Conservation (phyloP, 495 filamentous ascomycete genomes). For the Aspergillus avenaceus region DNA sequence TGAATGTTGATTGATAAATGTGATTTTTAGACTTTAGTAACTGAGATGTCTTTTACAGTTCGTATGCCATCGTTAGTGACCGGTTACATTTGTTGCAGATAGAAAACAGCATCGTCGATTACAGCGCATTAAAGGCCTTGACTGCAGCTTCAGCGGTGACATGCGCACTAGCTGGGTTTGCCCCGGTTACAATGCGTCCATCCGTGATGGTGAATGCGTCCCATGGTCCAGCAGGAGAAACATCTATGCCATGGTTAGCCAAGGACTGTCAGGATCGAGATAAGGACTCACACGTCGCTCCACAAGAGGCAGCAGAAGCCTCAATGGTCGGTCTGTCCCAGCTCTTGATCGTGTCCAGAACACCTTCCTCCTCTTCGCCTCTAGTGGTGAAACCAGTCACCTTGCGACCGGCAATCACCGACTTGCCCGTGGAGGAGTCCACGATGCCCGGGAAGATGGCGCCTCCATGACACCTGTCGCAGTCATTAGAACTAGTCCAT, state of each 20-base stretch:
- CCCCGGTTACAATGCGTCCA: constrained; percentile 63
- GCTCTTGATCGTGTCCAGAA: constrained; percentile 19
- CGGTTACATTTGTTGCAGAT: not conserved
- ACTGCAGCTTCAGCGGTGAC: constrained; percentile 42
- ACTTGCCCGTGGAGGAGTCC: constrained; percentile 32
- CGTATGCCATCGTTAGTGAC: not conserved
- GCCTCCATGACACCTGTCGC: constrained; percentile 34
- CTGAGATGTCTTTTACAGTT: too few relatives aligned
- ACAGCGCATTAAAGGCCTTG: constrained; percentile 38
- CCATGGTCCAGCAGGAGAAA: constrained; percentile 35
- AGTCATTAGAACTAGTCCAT: too few relatives aligned
- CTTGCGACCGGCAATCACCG: constrained; percentile 34
- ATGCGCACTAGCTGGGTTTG: constrained; percentile 63
- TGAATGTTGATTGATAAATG: not conserved
- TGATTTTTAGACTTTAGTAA: too few relatives aligned
- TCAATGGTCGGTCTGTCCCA: constrained; percentile 31
- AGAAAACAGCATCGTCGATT: not conserved
- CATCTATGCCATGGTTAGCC: constrained; percentile 22
- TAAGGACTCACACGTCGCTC: constrained; percentile 33
- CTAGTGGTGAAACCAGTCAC: constrained; percentile 47
- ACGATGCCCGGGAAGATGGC: constrained; percentile 43
- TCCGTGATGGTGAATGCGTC: constrained; percentile 43
- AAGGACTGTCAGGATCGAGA: not conserved
- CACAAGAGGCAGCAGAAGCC: constrained; percentile 23
- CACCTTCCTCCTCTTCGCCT: constrained; percentile 32